Evolutionary conservation across 129 eudicot genomes (phyloP), one percentile per base, ranked within the genome.

Genomic region (Calendula officinalis): DNA sequence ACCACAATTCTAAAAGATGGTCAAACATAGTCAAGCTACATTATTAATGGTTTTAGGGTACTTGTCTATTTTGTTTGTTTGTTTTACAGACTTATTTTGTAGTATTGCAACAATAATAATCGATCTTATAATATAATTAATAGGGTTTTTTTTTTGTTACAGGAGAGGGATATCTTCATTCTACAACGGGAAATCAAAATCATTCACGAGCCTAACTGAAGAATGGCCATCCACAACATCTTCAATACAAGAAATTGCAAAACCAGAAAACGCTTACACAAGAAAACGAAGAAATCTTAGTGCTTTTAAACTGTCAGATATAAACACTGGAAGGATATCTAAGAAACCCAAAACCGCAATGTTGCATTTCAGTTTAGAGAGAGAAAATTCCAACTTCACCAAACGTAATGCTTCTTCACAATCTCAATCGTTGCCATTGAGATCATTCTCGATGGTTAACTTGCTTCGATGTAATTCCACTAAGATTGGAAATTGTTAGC

Each of bases 101-200:
- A 7, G 11, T 47, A 48, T 3, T 35, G 46, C 8, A 52, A 9
- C 56, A 15, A 45, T 16, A 8, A 4, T 55, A 22, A 46, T 12
- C 8, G 34, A 34, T 6, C 6, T 4, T 62, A 37, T 9, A 10
- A 60, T 6, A 36, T 14, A 6, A 3, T 35, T 49, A 32, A 48
- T 56, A 5, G 43, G 52, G n/a, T n/a, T n/a, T n/a, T 22, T 22
- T 8, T 55, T 51, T 35, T 62, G 56, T 42, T 58, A 66, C 87
- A 90, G 95, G 51, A 79, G 77, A 65, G 92, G 95, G 49, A 78
- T 90, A 16, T 90, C 97, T 16, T 69, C 72, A 1, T 86, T 75
- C 80, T 90, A 81, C 68, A 75, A 77, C 47, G 97, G 95, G 5
- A 86, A 83, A 76, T 79, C 97, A 5, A 90, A 86, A 58, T 90